phyloP scores from a whole-genome alignment of 202 grass and related monocot species.

The Elaeis oleifera region DNA sequence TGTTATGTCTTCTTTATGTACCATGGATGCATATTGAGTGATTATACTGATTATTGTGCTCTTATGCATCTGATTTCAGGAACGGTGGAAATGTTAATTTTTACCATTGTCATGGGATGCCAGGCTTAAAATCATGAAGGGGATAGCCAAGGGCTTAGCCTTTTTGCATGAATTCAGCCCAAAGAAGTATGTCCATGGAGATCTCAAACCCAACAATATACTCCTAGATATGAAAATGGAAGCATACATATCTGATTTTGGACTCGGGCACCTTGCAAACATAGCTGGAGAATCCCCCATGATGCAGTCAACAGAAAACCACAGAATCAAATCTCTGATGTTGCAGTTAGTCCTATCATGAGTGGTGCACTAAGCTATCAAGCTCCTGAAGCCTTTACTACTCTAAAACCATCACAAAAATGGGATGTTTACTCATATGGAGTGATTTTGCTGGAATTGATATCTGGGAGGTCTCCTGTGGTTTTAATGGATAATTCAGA shows the following conservation, averaged over 20 bases:
- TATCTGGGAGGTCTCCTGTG: constrained; percentile 50
- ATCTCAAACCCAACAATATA: constrained; percentile 79
- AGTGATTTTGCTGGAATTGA: constrained; percentile 83
- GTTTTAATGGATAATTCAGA: constrained; percentile 64
- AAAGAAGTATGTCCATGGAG: constrained; percentile 91
- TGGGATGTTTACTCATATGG: constrained; percentile 96
- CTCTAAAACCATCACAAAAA: constrained; percentile 84
- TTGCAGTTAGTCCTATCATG: constrained; percentile 48
- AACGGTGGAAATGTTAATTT: constrained; percentile 51
- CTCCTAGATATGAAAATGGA: constrained; percentile 60
- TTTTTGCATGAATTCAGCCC: constrained; percentile 90
- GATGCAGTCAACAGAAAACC: constrained; percentile 42
- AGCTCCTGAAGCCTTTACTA: constrained; percentile 73
- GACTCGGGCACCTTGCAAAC: constrained; percentile 73
- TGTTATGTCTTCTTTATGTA: no score
- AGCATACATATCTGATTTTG: constrained; percentile 87
- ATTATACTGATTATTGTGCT: no score
- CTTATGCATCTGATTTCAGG: constrained; percentile 40
- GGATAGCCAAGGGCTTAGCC: constrained; percentile 61
- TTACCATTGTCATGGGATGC: constrained; percentile 58
- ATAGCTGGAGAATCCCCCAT: constrained; percentile 75
- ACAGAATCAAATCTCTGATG: constrained; percentile 52
- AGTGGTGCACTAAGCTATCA: constrained; percentile 63
- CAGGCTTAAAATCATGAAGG: constrained; percentile 80
- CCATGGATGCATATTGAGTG: no score